Evolutionary conservation across 2,329 filamentous ascomycete species (phyloP), one percentile per base, ranked within the genome.

Genomic region (Lachnellula suecica): DNA sequence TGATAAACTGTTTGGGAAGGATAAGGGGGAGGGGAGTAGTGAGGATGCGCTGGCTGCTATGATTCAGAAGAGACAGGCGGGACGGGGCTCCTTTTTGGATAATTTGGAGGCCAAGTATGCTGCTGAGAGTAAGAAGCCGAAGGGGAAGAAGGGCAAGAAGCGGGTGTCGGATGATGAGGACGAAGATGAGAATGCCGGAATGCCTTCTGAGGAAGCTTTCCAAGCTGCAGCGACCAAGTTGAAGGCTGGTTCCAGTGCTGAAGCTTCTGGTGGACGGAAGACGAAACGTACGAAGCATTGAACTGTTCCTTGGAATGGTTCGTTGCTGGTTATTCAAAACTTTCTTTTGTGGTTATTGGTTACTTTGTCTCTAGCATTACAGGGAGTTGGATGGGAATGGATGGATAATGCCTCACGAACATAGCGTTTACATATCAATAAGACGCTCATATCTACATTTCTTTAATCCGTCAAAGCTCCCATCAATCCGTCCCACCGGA

Each of bases 71-170:
- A 82, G 87, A 43, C 88, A 94, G 68, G 77, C 86, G 60, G 78
- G 79, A 38, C 76, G 88, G 29, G 76, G 72, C 24, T 75, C 74
- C 34, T 91, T 95, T 67, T 73, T 96, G 22, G 88, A 89, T 56
- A 75, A 81, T 45, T 71, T 96, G 45, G 89, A 89, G 52, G 88
- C 85, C 44, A 95, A 93, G 72, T 95, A 95, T 68, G 73, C 76
- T 24, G 65, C 47, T 77, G 76, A 59, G 57, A 61, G 42, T 61
- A 71, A 70, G 41, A 66, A 65, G 43, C 63, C 68, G 50, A 75
- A 69, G 56, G 73, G 72, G 54, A 83, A 70, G 62, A 74, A 79
- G 64, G 76, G 74, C 10, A 76, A 76, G 65, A 83, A 81, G 65
- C 75, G 78, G 59, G 72, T 70, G 23, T 68, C 65, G 0, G 69